These are phyloP conservation scores for Jatropha curcas DNA, from an alignment of 345 rosid species.

Conservation along the genomic window DNA sequence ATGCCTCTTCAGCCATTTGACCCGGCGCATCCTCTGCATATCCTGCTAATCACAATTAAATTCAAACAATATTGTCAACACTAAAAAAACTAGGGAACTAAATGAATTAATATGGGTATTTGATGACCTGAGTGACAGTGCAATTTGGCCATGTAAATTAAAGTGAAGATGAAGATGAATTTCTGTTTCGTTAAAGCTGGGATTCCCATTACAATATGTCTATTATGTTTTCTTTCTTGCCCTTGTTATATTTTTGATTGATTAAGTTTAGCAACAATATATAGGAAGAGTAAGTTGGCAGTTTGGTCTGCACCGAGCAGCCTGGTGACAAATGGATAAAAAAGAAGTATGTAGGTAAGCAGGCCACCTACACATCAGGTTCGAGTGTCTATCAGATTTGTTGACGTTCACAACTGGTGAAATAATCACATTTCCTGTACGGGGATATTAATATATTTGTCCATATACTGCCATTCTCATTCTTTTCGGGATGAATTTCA, in stretches of 20 bases:
- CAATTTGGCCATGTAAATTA: slow-evolving; percentile 12
- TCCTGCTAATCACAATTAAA: slow-evolving; percentile 23
- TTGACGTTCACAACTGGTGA: too few relatives aligned
- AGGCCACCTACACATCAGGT: not conserved
- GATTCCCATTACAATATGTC: too few relatives aligned
- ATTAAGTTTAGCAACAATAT: not conserved
- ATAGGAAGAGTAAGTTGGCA: slow-evolving; percentile 12
- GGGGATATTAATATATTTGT: too few relatives aligned
- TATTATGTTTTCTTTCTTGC: too few relatives aligned
- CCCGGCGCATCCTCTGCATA: slow-evolving; percentile 33
- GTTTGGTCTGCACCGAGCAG: not conserved
- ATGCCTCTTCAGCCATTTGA: slow-evolving; percentile 36
- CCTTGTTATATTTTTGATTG: slow-evolving; percentile 7
- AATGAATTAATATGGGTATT: not conserved
- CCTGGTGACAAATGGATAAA: slow-evolving; percentile 6
- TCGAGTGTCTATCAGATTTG: too few relatives aligned
- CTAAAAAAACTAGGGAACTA: too few relatives aligned
- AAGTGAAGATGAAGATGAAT: not conserved
- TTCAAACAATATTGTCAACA: too few relatives aligned
- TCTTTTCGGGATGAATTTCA: too few relatives aligned
- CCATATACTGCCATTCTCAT: too few relatives aligned
- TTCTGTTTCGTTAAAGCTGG: not conserved
- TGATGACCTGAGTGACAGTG: slow-evolving; percentile 22
- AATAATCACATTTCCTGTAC: too few relatives aligned
- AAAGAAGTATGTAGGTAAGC: not conserved